phyloP scores from a whole-genome alignment of 2,329 filamentous ascomycete genomes.

The Ophioceras dolichostomum region DNA sequence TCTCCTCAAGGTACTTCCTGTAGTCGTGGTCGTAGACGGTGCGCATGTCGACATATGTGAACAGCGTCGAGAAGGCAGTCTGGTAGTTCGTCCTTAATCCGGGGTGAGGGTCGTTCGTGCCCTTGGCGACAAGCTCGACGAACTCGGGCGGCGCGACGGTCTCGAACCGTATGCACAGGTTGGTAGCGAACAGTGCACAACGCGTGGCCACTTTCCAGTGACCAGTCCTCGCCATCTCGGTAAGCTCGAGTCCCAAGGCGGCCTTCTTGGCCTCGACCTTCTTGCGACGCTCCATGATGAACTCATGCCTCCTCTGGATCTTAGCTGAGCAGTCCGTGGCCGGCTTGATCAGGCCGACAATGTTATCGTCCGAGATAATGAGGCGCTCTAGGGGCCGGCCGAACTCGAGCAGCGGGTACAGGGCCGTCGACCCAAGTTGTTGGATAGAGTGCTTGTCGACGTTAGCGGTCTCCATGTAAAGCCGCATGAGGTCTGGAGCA shows the following conservation, averaged over 20 bases:
- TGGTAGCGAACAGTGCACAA: slow-evolving; percentile 82
- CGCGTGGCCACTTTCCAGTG: slow-evolving; percentile 96
- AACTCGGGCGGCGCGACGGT: slow-evolving; percentile 71
- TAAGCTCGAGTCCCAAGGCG: slow-evolving; percentile 67
- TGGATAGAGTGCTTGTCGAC: slow-evolving; percentile 95
- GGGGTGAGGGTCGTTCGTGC: slow-evolving; percentile 84
- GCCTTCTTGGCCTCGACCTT: slow-evolving; percentile 78
- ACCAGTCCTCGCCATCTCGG: slow-evolving; percentile 61
- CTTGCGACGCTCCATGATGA: slow-evolving; percentile 61
- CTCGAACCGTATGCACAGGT: slow-evolving; percentile 84
- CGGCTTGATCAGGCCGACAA: slow-evolving; percentile 62
- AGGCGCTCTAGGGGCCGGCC: slow-evolving; percentile 78
- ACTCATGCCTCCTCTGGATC: slow-evolving; percentile 56
- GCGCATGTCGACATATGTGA: slow-evolving; percentile 78
- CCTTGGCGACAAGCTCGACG: slow-evolving; percentile 69
- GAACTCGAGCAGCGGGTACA: slow-evolving; percentile 85
- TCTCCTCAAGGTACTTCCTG: slow-evolving; percentile 71
- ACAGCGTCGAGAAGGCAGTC: slow-evolving; percentile 62
- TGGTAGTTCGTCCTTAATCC: slow-evolving; percentile 71
- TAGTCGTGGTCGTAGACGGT: slow-evolving; percentile 80
- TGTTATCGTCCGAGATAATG: slow-evolving; percentile 63
- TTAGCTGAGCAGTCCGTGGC: slow-evolving; percentile 45
- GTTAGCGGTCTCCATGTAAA: slow-evolving; percentile 80
- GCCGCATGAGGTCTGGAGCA: slow-evolving; percentile 74
- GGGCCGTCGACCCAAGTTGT: slow-evolving; percentile 66